Base-by-base conservation (phyloP, 305 asterid genomes). In the Fraxinus greggii region DNA sequence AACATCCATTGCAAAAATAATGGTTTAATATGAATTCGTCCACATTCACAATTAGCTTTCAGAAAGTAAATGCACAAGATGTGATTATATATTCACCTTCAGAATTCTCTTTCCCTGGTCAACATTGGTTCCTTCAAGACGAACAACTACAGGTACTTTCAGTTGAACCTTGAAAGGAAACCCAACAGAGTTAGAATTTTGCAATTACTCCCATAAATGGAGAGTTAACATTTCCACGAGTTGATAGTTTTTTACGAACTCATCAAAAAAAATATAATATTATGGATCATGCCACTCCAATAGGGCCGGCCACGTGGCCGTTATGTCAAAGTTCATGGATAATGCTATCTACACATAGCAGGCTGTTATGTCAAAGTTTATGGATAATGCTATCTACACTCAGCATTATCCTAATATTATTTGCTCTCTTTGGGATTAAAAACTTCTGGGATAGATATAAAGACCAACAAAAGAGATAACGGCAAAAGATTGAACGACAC, bases 101-200 rank as follows among this genome's bases (percentile, higher is more conserved):
- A 97, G 93, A 84, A 97, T 97, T 89, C 98, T 93, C 92, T 93
- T 93, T 76, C 98, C 98, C 84, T 92, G 97, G 86, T 97, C 99
- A 23, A 97, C 99, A 45, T 97, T 95, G 84, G 99, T 97, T 77
- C 99, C 99, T 89, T 97, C 99, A 56, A 97, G 98, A 80, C 99
- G 97, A 79, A 95, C 99, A 59, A 97, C 88, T n/a, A 95, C 98
- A 10, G 98, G 99, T 79, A 95, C 99, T 90, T 97, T 93, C 87
- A 95, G 86, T 89, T 93, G 91, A 86, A 95, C 98, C 98, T 97
- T 75, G 54, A 82, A 72, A 19, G 78, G 78, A 79, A 78, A 33
- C 78, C 33, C 70, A 81, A 81, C 5, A 42, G 33, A 80, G 70
- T 85, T 67, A 88, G 76, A 78, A 82, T 75, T n/a, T 65, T 48